Base-by-base conservation (phyloP, 495 filamentous ascomycete species). In the Jackrogersella minutella region DNA sequence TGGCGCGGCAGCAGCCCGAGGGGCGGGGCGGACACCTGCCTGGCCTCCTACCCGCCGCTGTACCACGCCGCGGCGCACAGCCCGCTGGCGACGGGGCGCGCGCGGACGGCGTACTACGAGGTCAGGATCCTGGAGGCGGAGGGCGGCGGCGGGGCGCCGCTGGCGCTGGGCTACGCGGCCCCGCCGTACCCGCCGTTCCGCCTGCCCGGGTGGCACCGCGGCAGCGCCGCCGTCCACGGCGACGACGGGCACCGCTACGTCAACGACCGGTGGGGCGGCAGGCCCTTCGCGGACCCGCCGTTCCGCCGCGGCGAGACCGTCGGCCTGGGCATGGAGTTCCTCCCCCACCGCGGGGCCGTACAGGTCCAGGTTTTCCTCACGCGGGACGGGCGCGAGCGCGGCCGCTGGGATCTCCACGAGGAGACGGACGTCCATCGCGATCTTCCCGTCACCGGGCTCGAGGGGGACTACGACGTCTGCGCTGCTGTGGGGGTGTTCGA, bases 161-260 rank as follows among this genome's bases (percentile, higher is more conserved):
- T 97, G 10, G 88, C 92, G 0, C 75, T 98, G 7, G 94, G 94
- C 3, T 97, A 88, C 76, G 79, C 80, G 1, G 93, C 90, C 1
- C 85, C 88, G 46, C 94, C 94, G 16, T 97, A 96, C 76, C 94
- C 94, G 0, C 81, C 84, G 0, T 97, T 93, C 84, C 85, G 94
- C 39, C 84, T 95, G 56, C 94, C 94, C 0, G 94, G 94, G 1
- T 97, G 94, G 94, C 89, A 98, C 72, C 81, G 93, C 26, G 93
- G 86, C 1, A 91, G 88, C 43, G 71, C 97, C n/a, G 94, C 84
- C 5, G 88, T 97, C 9, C 95, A 97, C 68, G 90, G 91, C 2
- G 94, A 98, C 73, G 94, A 98, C 74, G 94, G 94, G 9, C 87
- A 91, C 68, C 84, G 86, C 66, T 98, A 91, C 74, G 83, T 95